Base-by-base conservation (phyloP, 116 monocot species). In the Thalassia testudinum region DNA sequence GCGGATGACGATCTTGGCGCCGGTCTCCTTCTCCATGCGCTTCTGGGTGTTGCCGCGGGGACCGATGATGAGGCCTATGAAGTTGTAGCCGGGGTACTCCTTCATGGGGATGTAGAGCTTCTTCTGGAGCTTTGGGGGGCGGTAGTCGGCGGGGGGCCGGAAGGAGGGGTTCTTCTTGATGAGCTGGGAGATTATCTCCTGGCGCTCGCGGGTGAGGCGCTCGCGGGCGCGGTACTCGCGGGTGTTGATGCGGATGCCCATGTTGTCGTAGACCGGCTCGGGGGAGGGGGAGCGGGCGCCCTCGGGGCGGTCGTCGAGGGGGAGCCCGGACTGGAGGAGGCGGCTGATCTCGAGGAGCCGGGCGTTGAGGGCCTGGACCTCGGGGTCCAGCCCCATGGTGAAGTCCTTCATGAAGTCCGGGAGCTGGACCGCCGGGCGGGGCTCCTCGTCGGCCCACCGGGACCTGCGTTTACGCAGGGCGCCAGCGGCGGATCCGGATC, bases 341-440 rank as follows among this genome's bases (percentile, higher is more conserved):
- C 92, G 72, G 47, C 62, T 87, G 21, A 92, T 87, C 26, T 86
- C 87, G 11, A 83, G 60, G 17, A 87, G 70, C 21, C 78, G 68
- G 0, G 73, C 65, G 43, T 92, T 92, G 21, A 92, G 66, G 19
- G 63, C 59, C 64, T 92, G 92, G 10, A 92, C 87, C 62, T 89
- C 80, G 0, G 92, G 87, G 28, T 92, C 92, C 1, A 87, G 70
- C 23, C 83, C 83, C 5, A 72, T 75, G 3, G 87, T 66, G 61
- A 92, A 78, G 30, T 83, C 87, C 71, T 92, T 87, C 92, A 92
- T 83, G 64, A 92, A 87, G 50, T 92, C 92, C 0, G 92, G 92
- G 16, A 92, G 72, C 61, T 73, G 71, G 15, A 92, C 58, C 3
- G 60, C 28, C 15, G 73, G 75, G 50, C 54, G 59, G 7, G 80